Base-by-base conservation (phyloP, 169 alveolate species). In the Eimeria necatrix region DNA sequence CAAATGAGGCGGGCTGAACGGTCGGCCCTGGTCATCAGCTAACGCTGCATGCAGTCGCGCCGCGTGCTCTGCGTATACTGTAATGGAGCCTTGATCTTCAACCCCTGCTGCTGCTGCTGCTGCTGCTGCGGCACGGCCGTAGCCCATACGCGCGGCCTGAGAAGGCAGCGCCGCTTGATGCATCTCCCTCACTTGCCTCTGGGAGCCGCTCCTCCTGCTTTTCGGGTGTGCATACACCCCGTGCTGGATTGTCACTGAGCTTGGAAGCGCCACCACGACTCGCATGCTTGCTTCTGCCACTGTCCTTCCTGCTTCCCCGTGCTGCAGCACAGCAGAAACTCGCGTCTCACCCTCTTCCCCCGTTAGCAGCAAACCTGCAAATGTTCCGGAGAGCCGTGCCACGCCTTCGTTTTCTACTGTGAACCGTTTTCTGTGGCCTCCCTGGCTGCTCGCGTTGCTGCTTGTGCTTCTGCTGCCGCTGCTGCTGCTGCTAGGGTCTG, bases 261-360 rank as follows among this genome's bases (percentile, higher is more conserved):
- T 20, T 10, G 78, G 78, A 16, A 68, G 32, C n/a, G 78, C n/a
- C 12, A 68, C 78, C n/a, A 68, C 78, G 46, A 68, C 46, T 10
- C 46, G n/a, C 32, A 68, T 68, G 46, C 9, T n/a, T 8, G 78
- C 78, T 24, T 68, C 78, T n/a, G 32, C 78, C 32, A 8, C n/a
- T 10, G 12, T 12, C 46, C 78, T 24, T 10, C 59, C 56, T 20
- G 61, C 22, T 20, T 6, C 22, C n/a, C 24, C 46, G 48, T 76
- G 87, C 87, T 4, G 61, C 87, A 76, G 61, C 87, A 14, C 22
- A 20, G 87, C 87, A 5, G 61, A 41, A 9, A 76, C 61, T 0
- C 24, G 18, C 56, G 87, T 76, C 87, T 76, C 87, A 12, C 87
- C 87, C 61, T 76, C 87, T 32, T 76, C 87, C 0, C 87, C 61